phyloP scores from a whole-genome alignment of 352 stramenopile genomes.

The Aphanomyces astaci region DNA sequence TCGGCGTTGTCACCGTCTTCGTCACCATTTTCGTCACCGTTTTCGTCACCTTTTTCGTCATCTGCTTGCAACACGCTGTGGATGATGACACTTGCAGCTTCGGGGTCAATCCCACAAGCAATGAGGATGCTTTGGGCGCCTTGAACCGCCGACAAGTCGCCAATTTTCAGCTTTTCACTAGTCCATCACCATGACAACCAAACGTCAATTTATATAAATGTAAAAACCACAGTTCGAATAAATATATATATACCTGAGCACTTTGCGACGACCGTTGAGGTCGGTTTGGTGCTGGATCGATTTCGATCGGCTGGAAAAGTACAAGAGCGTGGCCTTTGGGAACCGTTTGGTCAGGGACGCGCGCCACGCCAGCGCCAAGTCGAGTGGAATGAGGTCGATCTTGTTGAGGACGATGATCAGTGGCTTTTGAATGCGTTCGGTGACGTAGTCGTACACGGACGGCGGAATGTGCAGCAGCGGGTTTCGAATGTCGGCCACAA shows the following conservation, averaged over 20 bases:
- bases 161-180: conserved; percentile 73
- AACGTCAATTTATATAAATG: too few species aligned
- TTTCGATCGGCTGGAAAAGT: conserved; percentile 69
- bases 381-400: conserved; percentile 61
- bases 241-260: conserved; percentile 63
- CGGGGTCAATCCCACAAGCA: conserved; percentile 49
- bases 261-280: conserved; percentile 53
- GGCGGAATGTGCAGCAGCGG: conserved; percentile 41
- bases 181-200: neutral
- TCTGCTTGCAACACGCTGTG: conserved; percentile 47
- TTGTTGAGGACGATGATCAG: conserved; percentile 83
- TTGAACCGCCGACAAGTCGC: conserved; percentile 52
- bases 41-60: conserved; percentile 31
- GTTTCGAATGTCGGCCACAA: conserved; percentile 25
- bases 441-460: conserved; percentile 74
- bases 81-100: conserved; percentile 46
- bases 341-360: conserved; percentile 53
- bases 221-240: too few species aligned
- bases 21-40: conserved; percentile 28
- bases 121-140: conserved; percentile 59
- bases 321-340: conserved; percentile 55
- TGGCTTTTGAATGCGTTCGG: conserved; percentile 58
- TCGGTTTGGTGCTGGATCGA: conserved; percentile 59
- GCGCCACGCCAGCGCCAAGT: conserved; percentile 59
- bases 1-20: conserved; percentile 26